Conservation (phyloP, 2,329 filamentous ascomycete genomes). For the Neonectria sp. region DNA sequence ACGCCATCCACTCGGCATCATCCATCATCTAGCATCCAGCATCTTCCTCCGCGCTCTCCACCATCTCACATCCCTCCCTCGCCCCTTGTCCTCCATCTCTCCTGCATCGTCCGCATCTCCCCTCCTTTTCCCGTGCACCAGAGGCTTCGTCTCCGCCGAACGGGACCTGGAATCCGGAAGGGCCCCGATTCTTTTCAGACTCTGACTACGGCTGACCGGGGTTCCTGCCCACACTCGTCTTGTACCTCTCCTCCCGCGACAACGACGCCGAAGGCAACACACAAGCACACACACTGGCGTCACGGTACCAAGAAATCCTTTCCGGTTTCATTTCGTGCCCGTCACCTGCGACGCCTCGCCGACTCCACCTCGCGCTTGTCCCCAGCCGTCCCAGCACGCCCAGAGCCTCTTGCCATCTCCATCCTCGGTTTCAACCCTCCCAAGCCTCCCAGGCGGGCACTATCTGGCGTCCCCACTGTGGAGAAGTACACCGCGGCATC, state of each 20-base stretch:
- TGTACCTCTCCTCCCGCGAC: conserved; percentile 27
- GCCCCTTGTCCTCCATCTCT: conserved; percentile 5
- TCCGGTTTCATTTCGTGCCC: conserved; percentile 56
- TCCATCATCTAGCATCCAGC: conserved; percentile 23
- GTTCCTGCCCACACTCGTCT: conserved; percentile 26
- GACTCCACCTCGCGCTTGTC: conserved; percentile 50
- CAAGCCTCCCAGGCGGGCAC: conserved; percentile 41
- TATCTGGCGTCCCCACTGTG: conserved; percentile 46
- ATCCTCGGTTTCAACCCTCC: conserved; percentile 49
- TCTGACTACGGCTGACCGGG: conserved; percentile 26
- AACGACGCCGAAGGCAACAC: background rate
- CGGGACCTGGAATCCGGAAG: background rate
- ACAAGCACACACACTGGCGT: conserved; percentile 24
- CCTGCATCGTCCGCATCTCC: conserved; percentile 34
- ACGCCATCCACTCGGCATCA: conserved; percentile 32
- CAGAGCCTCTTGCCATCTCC: conserved; percentile 41
- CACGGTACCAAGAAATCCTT: conserved; percentile 48
- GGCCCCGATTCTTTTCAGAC: conserved; percentile 7
- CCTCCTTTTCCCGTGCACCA: conserved; percentile 26
- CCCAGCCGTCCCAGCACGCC: conserved; percentile 26
- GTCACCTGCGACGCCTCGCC: conserved; percentile 48
- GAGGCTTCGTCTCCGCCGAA: conserved; percentile 2
- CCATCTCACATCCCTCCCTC: background rate
- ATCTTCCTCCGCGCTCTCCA: conserved; percentile 20
- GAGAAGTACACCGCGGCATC: conserved; percentile 44